Percentiles rank a stretch among this genome's conserved stretches.
phyloP scores from a whole-genome alignment of 2,329 filamentous ascomycete genomes.

The Tolypocladium paradoxum region DNA sequence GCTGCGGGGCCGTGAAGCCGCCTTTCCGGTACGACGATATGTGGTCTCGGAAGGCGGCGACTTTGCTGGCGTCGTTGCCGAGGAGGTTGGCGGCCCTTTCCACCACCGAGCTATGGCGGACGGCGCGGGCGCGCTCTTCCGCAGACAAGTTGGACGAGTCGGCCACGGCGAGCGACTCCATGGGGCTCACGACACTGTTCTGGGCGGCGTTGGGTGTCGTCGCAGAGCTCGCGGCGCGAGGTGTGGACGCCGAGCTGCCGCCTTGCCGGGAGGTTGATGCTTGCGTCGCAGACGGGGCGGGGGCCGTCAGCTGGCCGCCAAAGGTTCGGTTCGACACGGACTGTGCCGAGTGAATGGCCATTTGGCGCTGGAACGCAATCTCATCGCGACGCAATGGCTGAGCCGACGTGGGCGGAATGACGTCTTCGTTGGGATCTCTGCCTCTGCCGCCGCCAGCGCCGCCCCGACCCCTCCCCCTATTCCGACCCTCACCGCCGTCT shows the following conservation, averaged over 20 bases:
- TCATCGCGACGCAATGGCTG: conserved; percentile 78
- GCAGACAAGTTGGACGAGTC: conserved; percentile 48
- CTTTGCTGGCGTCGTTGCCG: conserved; percentile 62
- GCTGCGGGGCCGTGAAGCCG: conserved; percentile 57
- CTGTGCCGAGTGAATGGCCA: conserved; percentile 83
- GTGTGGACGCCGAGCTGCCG: background rate
- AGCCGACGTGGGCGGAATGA: conserved; percentile 63
- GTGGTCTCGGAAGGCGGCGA: conserved; percentile 65
- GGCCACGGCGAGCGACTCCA: conserved; percentile 34
- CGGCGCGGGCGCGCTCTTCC: conserved; percentile 68
- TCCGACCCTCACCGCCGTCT: conserved; percentile 26
- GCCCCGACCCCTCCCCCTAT: conserved; percentile 22
- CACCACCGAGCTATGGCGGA: conserved; percentile 75
- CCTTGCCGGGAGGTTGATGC: conserved; percentile 8
- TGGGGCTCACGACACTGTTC: background rate
- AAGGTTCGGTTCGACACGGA: conserved; percentile 72
- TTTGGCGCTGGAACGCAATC: conserved; percentile 80
- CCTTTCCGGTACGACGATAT: conserved; percentile 70
- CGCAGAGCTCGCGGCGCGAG: background rate
- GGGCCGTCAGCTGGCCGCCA: conserved; percentile 63
- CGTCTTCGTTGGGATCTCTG: conserved; percentile 77
- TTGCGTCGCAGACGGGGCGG: conserved; percentile 9
- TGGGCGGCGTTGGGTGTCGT: conserved; percentile 7
- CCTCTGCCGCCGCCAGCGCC: conserved; percentile 43
- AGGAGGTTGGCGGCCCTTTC: conserved; percentile 77